Conservation (phyloP, 305 asterid species). For the Ajuga reptans region DNA sequence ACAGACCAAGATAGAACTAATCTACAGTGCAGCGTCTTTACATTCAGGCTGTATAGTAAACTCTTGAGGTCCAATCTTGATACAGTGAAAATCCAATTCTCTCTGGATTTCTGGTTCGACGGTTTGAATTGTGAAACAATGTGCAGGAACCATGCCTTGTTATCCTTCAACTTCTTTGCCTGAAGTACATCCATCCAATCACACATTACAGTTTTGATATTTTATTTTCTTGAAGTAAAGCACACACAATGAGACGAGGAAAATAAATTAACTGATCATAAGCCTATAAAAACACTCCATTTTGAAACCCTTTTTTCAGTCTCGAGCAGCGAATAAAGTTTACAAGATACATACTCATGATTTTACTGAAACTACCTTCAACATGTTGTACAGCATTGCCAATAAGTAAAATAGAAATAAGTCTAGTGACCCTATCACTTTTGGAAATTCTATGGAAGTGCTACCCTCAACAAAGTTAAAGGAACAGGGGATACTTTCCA, state of each 20-base stretch:
- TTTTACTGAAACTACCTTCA: neutral
- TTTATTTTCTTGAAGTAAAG: neutral
- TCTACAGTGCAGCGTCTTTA: constrained; percentile 55
- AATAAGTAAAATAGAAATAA: neutral
- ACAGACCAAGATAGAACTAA: constrained; percentile 61
- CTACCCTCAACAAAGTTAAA: neutral
- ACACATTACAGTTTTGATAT: neutral
- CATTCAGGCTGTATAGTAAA: constrained; percentile 44
- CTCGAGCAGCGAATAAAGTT: no score
- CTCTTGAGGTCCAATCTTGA: constrained; percentile 59
- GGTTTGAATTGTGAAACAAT: constrained; percentile 48
- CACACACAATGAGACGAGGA: no score
- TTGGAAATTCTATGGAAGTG: neutral
- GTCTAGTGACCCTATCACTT: neutral
- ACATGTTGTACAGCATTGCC: neutral
- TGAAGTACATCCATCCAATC: constrained; percentile 25
- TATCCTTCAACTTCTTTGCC: constrained; percentile 69
- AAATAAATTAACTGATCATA: no score
- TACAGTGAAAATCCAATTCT: constrained; percentile 58
- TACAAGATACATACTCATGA: no score
- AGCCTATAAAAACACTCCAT: no score
- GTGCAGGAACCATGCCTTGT: constrained; percentile 66
- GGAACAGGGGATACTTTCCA: neutral
- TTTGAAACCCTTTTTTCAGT: no score
- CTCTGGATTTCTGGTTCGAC: constrained; percentile 64